phyloP scores from a whole-genome alignment of 352 stramenopile genomes.

The Globisporangium cederbergense region DNA sequence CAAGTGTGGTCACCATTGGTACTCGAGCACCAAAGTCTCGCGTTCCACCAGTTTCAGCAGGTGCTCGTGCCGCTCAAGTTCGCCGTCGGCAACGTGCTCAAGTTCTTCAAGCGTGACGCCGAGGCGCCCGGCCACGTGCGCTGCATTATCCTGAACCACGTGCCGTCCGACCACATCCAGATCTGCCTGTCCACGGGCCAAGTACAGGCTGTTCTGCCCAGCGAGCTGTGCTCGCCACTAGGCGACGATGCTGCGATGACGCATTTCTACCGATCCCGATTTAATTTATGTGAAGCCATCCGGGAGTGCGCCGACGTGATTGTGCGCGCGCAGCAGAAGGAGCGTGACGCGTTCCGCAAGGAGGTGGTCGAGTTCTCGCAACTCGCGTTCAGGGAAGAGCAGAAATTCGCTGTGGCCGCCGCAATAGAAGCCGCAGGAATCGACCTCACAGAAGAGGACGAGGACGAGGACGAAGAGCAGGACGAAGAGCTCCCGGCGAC shows the following conservation, averaged over 20 bases:
- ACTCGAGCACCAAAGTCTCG: conserved; percentile 32
- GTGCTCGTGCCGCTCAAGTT: conserved; percentile 59
- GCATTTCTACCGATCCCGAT: conserved; percentile 61
- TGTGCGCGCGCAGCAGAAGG: conserved; percentile 36
- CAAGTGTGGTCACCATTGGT: conserved; percentile 75
- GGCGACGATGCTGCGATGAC: conserved; percentile 67
- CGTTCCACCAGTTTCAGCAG: conserved; percentile 53
- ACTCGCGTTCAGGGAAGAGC: conserved; percentile 18
- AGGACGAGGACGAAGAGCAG: conserved; percentile 6
- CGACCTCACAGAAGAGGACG: conserved; percentile 13
- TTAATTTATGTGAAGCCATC: conserved; percentile 69
- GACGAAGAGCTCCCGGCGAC: background rate
- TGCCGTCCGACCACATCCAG: conserved; percentile 36
- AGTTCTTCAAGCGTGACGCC: conserved; percentile 34
- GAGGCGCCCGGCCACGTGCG: conserved; percentile 52
- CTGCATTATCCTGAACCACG: conserved; percentile 55
- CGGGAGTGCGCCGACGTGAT: conserved; percentile 50
- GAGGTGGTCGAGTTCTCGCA: conserved; percentile 58
- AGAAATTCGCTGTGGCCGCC: background rate
- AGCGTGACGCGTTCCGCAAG: conserved; percentile 58
- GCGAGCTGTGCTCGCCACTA: conserved; percentile 60
- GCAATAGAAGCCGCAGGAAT: conserved; percentile 6
- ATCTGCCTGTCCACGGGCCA: conserved; percentile 62
- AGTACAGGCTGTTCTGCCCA: conserved; percentile 41
- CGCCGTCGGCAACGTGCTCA: conserved; percentile 69